Percentiles rank a stretch among this genome's conserved stretches.
Evolutionary conservation across 1,284 basidiomycete genomes (phyloP).

Genomic region (Trichosporon inkin): DNA sequence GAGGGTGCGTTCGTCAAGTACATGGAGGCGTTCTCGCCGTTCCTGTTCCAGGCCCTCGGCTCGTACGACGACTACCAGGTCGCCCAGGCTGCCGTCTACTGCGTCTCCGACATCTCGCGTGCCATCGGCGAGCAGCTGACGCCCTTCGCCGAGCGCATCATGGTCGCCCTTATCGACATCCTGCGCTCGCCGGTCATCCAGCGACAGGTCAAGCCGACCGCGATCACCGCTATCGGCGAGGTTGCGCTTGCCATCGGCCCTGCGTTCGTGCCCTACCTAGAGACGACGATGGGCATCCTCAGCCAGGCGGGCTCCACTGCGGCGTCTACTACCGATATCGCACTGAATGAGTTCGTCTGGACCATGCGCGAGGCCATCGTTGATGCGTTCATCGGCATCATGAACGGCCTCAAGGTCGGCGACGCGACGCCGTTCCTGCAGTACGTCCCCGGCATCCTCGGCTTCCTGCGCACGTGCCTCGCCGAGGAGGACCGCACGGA

Average conservation of each 20-base stretch:
- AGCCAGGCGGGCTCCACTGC: constrained; percentile 82
- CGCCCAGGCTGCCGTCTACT: constrained; percentile 90
- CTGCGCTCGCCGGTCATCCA: constrained; percentile 86
- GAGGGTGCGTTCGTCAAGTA: constrained; percentile 84
- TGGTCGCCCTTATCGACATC: constrained; percentile 86
- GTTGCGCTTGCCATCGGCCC: constrained; percentile 88
- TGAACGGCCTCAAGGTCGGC: constrained; percentile 81
- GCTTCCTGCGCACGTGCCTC: constrained; percentile 74
- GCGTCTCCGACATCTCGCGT: constrained; percentile 92
- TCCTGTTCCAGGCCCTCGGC: constrained; percentile 82
- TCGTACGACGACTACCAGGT: constrained; percentile 93
- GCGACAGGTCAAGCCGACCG: constrained; percentile 92
- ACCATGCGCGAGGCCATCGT: constrained; percentile 89
- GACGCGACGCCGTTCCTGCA: constrained; percentile 62
- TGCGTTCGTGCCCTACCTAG: constrained; percentile 82
- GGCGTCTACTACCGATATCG: constrained; percentile 62
- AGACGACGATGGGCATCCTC: constrained; percentile 85
- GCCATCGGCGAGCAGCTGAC: constrained; percentile 78
- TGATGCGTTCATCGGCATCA: constrained; percentile 93
- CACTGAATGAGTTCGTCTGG: constrained; percentile 72
- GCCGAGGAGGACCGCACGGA: constrained; percentile 77
- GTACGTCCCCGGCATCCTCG: constrained; percentile 71
- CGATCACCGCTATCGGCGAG: constrained; percentile 93
- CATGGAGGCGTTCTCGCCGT: constrained; percentile 83
- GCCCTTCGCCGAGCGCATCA: constrained; percentile 80